A percentile compares a stretch with the other conserved stretches of the same genome.
These are phyloP conservation scores for Yamadazyma siamensis DNA, from an alignment of 1,139 yeast species.

Conservation along the genomic window DNA sequence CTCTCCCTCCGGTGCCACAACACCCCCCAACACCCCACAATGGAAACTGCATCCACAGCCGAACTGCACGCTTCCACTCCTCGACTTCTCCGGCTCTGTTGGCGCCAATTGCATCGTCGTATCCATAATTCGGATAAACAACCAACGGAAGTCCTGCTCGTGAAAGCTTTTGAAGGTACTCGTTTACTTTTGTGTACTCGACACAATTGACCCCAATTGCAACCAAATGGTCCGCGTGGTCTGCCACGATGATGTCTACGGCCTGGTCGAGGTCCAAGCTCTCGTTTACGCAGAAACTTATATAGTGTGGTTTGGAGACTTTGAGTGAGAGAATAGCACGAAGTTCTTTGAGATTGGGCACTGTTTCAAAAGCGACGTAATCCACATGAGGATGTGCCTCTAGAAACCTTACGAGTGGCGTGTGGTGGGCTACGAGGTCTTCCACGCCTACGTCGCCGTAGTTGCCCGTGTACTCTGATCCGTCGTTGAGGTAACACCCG, in stretches of 20 bases:
- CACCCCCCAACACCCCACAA: conserved; percentile 54
- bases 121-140: conserved; percentile 42
- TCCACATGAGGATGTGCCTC: conserved; percentile 39
- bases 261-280: conserved; percentile 18
- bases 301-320: conserved; percentile 24
- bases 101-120: conserved; percentile 7
- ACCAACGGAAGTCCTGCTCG: conserved; percentile 18
- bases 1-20: conserved; percentile 51
- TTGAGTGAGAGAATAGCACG: conserved; percentile 22
- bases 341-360: conserved; percentile 55
- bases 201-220: conserved; percentile 44
- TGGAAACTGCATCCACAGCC: conserved; percentile 30
- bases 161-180: conserved; percentile 9
- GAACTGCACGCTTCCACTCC: conserved; percentile 28
- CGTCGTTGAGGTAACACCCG: conserved; percentile 63
- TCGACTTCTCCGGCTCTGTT: conserved; percentile 9
- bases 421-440: conserved; percentile 45
- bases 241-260: conserved; percentile 8
- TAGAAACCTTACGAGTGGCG: conserved; percentile 41
- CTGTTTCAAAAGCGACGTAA: conserved; percentile 60
- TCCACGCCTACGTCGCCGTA: conserved; percentile 33
- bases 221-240: conserved; percentile 16
- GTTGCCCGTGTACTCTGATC: conserved; percentile 67
- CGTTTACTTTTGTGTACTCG: conserved; percentile 21
- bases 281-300: conserved; percentile 27